Conservation (phyloP, 208 protist species). For the Acanthamoeba castellanii region DNA sequence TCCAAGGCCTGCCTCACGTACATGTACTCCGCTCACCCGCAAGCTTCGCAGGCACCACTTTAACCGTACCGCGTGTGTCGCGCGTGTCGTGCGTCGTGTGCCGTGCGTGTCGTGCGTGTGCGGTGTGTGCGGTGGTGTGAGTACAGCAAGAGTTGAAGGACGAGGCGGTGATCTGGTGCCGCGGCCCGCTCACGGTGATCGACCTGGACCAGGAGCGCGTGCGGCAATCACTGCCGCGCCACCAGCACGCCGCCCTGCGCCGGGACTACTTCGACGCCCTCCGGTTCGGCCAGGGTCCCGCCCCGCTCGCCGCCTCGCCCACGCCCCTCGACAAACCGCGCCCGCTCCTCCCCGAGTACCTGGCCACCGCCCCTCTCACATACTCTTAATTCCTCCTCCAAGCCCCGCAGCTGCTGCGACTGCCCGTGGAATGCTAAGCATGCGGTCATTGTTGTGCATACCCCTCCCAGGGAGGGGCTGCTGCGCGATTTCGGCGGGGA, state of each 20-base stretch:
- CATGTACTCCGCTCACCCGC: neutral
- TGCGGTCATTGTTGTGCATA: neutral
- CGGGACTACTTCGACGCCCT: neutral
- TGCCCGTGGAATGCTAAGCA: neutral
- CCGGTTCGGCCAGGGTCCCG: neutral
- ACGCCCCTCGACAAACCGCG: neutral
- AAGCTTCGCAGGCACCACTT: too few species aligned
- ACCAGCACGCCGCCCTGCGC: neutral
- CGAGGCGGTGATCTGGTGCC: conserved; percentile 61
- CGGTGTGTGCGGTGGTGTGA: too few species aligned
- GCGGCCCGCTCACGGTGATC: conserved; percentile 46
- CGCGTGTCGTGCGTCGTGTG: too few species aligned
- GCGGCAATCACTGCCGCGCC: conserved; percentile 59
- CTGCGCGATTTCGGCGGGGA: neutral
- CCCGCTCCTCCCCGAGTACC: neutral
- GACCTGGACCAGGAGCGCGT: conserved; percentile 68
- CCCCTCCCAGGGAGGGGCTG: conserved; percentile 1
- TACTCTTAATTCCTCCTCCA: too few species aligned
- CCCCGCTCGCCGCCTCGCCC: neutral
- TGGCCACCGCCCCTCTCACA: neutral
- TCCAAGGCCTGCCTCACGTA: conserved; percentile 61
- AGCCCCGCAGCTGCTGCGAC: too few species aligned
- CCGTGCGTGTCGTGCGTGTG: too few species aligned
- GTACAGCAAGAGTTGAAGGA: conserved; percentile 47
- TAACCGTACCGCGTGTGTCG: neutral